phyloP scores from a whole-genome alignment of 441 rosid genomes.

The Croton laevigatus region DNA sequence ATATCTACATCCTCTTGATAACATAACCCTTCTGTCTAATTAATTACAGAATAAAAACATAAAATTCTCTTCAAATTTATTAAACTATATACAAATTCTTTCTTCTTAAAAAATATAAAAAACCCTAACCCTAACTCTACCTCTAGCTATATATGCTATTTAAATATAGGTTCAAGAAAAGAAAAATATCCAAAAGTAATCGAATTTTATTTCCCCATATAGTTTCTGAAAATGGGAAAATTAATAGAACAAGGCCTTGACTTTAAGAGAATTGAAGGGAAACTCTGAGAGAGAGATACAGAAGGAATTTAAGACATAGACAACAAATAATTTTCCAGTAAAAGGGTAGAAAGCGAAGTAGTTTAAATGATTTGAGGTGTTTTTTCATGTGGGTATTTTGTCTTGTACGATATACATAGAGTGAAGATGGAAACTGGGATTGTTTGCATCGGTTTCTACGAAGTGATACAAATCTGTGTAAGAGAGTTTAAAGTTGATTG shows the following conservation, averaged over 20 bases:
- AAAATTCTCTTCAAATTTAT: background rate
- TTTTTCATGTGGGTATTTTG: conserved; percentile 18
- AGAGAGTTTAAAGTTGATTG: conserved; percentile 31
- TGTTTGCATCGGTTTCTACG: conserved; percentile 34
- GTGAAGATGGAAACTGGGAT: conserved; percentile 35
- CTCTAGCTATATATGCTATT: background rate
- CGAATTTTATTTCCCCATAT: background rate
- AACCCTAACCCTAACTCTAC: conserved; percentile 26
- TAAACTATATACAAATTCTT: background rate
- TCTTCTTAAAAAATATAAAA: background rate
- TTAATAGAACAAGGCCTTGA: conserved; percentile 19
- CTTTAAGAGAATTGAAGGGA: conserved; percentile 28
- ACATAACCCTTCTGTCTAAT: conserved; percentile 12
- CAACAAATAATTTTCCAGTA: conserved; percentile 26
- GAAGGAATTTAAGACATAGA: conserved; percentile 29
- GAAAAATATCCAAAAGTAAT: background rate
- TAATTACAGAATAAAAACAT: conserved; percentile 9
- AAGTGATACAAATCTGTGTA: conserved; percentile 33
- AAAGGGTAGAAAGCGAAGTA: conserved; percentile 17
- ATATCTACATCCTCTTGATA: conserved; percentile 13
- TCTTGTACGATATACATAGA: conserved; percentile 27
- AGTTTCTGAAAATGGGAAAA: conserved; percentile 12
- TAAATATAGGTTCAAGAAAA: background rate
- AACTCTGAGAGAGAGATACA: conserved; percentile 15
- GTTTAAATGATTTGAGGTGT: conserved; percentile 22